Percentiles rank a stretch among this genome's conserved stretches.
Evolutionary conservation across 2,329 filamentous ascomycete species (phyloP).

Genomic region (Ophiostoma pallidulum): DNA sequence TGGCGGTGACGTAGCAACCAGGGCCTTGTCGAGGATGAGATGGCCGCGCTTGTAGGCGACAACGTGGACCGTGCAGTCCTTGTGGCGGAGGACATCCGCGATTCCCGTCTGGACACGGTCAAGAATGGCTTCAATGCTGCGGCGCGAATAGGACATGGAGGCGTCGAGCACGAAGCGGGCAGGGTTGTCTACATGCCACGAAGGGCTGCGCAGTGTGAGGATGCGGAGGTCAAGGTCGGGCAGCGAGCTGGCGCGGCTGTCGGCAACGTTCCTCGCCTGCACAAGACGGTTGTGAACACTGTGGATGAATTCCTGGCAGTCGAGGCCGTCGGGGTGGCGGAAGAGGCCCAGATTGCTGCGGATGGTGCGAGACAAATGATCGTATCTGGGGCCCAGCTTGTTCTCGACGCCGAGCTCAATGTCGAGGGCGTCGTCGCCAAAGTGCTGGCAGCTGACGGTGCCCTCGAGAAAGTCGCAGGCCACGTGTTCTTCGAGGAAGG

Average conservation of each 20-base stretch:
- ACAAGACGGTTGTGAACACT: conserved; percentile 30
- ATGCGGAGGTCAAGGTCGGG: conserved; percentile 42
- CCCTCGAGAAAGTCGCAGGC: conserved; percentile 28
- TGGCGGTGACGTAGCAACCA: conserved; percentile 31
- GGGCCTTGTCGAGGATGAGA: conserved; percentile 40
- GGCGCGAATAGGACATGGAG: conserved; percentile 32
- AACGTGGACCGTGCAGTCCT: conserved; percentile 38
- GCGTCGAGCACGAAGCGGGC: conserved; percentile 35
- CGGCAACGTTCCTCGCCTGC: conserved; percentile 31
- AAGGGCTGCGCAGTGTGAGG: conserved; percentile 35
- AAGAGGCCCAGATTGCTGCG: conserved; percentile 38
- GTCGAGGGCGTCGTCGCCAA: conserved; percentile 35
- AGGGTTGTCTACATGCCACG: conserved; percentile 39
- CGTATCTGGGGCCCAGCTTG: conserved; percentile 39
- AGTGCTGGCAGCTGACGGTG: conserved; percentile 29
- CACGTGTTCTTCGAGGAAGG: conserved; percentile 31
- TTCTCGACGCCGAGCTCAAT: conserved; percentile 39
- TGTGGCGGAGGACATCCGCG: conserved; percentile 37
- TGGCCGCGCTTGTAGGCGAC: conserved; percentile 44
- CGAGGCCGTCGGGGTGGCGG: conserved; percentile 30
- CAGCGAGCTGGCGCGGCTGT: conserved; percentile 30
- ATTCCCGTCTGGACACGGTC: conserved; percentile 43
- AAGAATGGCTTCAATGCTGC: conserved; percentile 38
- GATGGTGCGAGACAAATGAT: conserved; percentile 34
- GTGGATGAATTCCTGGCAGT: conserved; percentile 36